phyloP scores from a whole-genome alignment of 768 basidiomycete species.

The Boletus coccyginus region DNA sequence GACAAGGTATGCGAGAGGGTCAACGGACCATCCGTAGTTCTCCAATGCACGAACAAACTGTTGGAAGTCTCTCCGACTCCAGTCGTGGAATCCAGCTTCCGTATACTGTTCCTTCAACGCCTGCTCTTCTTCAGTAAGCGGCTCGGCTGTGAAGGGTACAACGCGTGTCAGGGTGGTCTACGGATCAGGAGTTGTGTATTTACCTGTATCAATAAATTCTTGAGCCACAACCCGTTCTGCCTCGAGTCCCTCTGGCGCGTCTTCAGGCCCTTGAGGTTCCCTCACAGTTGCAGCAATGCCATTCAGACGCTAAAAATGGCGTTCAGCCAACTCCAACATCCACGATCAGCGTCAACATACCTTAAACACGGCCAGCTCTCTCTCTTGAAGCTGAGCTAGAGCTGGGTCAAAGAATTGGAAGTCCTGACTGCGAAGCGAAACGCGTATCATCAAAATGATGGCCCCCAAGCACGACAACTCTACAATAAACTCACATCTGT shows the following conservation, averaged over 20 bases:
- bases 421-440: constrained; percentile 61
- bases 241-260: constrained; percentile 82
- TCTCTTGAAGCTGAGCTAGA: constrained; percentile 79
- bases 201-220: constrained; percentile 84
- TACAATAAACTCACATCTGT: constrained; percentile 54
- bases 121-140: constrained; percentile 85
- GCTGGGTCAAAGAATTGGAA: constrained; percentile 94
- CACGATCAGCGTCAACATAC: constrained; percentile 30
- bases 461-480: neutral
- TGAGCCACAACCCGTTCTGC: constrained; percentile 78
- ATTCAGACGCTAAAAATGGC: constrained; percentile 51
- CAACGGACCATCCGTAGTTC: constrained; percentile 71
- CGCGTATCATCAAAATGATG: neutral
- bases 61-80: constrained; percentile 93
- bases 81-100: constrained; percentile 79
- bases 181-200: neutral
- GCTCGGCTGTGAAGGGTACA: constrained; percentile 61
- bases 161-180: neutral
- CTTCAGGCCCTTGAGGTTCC: constrained; percentile 66
- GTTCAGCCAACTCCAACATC: neutral
- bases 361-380: constrained; percentile 80
- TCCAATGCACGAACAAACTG: constrained; percentile 82
- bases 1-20: neutral
- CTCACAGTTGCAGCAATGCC: constrained; percentile 62
- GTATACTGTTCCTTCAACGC: constrained; percentile 76